Evolutionary conservation across 1,284 basidiomycete species (phyloP).

Genomic region (Naganishia albida): DNA sequence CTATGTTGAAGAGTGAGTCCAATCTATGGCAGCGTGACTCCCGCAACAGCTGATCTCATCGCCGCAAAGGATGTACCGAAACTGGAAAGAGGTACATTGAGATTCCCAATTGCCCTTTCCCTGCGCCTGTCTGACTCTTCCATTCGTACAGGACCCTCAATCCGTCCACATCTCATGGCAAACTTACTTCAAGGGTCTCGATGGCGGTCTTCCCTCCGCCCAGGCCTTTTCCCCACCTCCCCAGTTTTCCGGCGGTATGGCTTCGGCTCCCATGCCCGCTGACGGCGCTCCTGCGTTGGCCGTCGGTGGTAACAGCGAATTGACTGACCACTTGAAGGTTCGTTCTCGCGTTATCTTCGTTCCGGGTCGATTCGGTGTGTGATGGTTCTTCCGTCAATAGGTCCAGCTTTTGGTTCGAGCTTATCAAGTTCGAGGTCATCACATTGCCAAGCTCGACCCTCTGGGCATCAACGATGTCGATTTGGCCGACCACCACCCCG

Average conservation of each 20-base stretch:
- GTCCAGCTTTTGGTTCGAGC: constrained; percentile 95
- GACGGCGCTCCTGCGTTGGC: constrained; percentile 82
- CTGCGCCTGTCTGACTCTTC: neutral
- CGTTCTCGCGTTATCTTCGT: constrained; percentile 32
- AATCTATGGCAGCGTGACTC: neutral
- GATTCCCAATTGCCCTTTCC: neutral
- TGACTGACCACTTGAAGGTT: constrained; percentile 95
- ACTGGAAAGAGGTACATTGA: constrained; percentile 63
- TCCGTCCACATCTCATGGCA: constrained; percentile 95
- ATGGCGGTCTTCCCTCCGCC: constrained; percentile 79
- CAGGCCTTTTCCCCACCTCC: constrained; percentile 87
- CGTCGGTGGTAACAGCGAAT: constrained; percentile 67
- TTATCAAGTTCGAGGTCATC: constrained; percentile 98
- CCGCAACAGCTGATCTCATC: neutral
- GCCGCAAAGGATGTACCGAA: constrained; percentile 73
- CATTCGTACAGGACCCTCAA: constrained; percentile 67
- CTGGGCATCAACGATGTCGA: constrained; percentile 90
- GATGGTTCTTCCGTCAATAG: constrained; percentile 56
- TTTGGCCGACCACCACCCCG: constrained; percentile 71
- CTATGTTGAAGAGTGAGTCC: constrained; percentile 78
- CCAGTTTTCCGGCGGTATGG: constrained; percentile 45
- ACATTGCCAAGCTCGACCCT: constrained; percentile 92
- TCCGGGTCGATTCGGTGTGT: neutral
- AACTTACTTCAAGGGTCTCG: constrained; percentile 90
- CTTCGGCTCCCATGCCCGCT: constrained; percentile 63